phyloP scores from a whole-genome alignment of 306 rosid species.

The Hylodesmum podocarpum region DNA sequence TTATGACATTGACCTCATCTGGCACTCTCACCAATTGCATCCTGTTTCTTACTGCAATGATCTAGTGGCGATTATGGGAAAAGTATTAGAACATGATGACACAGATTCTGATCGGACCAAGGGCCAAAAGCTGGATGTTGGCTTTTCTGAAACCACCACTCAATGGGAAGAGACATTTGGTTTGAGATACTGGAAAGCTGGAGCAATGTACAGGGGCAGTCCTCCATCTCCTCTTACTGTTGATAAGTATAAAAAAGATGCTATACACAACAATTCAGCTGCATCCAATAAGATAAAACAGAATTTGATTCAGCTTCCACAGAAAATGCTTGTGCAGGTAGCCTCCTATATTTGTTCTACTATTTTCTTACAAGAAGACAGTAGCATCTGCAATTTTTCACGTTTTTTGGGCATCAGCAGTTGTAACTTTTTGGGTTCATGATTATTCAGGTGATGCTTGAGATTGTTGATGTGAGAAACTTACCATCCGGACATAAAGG shows the following conservation, averaged over 20 bases:
- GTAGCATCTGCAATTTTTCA: neutral
- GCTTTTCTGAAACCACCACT: conserved; percentile 44
- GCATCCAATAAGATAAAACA: conserved; percentile 1
- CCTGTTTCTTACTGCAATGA: conserved; percentile 44
- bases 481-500: conserved; percentile 23
- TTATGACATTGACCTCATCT: conserved; percentile 50
- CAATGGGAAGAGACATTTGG: conserved; percentile 57
- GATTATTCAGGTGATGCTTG: conserved; percentile 47
- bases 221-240: conserved; percentile 37
- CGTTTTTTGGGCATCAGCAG: neutral
- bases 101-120: conserved; percentile 40
- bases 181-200: conserved; percentile 49
- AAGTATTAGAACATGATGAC: conserved; percentile 42
- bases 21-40: conserved; percentile 55
- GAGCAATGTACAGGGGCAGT: conserved; percentile 42
- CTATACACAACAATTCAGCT: neutral
- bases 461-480: conserved; percentile 46
- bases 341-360: neutral
- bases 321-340: conserved; percentile 43
- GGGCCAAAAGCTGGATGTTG: conserved; percentile 44
- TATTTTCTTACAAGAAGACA: neutral
- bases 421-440: neutral
- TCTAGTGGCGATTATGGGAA: conserved; percentile 32
- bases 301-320: conserved; percentile 38
- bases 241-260: conserved; percentile 11